phyloP scores from a whole-genome alignment of 805 yeast genomes.

The Myxozyma neglecta region DNA sequence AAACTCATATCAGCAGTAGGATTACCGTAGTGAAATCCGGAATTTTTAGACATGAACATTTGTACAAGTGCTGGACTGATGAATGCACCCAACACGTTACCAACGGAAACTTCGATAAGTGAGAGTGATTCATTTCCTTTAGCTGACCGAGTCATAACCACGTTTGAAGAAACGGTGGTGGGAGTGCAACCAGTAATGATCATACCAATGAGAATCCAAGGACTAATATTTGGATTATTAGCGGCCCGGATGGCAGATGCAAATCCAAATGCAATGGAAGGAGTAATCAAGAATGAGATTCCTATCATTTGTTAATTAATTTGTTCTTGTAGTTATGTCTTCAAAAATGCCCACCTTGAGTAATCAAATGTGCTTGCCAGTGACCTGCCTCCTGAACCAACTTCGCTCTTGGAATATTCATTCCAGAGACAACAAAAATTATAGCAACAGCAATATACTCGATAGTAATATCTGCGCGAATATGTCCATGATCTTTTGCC shows the following conservation, averaged over 20 bases:
- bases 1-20: conserved; percentile 56
- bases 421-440: conserved; percentile 78
- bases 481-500: conserved; percentile 78
- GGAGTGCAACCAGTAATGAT: conserved; percentile 86
- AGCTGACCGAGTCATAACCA: conserved; percentile 85
- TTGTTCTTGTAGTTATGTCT: background rate
- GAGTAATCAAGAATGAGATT: conserved; percentile 69
- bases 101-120: conserved; percentile 80
- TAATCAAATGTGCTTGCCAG: conserved; percentile 82
- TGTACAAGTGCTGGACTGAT: conserved; percentile 83
- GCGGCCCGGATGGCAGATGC: conserved; percentile 65
- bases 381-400: conserved; percentile 62
- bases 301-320: conserved; percentile 32
- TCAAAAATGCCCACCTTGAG: conserved; percentile 41
- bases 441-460: conserved; percentile 85
- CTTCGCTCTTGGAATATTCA: conserved; percentile 68
- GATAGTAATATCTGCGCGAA: conserved; percentile 71
- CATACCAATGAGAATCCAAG: conserved; percentile 78
- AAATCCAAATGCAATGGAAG: conserved; percentile 70
- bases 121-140: conserved; percentile 79
- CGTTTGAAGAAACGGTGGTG: conserved; percentile 88
- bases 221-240: conserved; percentile 57
- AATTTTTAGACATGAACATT: conserved; percentile 55
- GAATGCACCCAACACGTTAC: conserved; percentile 82
- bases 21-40: conserved; percentile 72